These are phyloP conservation scores for Allantophomopsis lycopodina DNA, from an alignment of 2,329 filamentous ascomycete genomes.

Conservation along the genomic window DNA sequence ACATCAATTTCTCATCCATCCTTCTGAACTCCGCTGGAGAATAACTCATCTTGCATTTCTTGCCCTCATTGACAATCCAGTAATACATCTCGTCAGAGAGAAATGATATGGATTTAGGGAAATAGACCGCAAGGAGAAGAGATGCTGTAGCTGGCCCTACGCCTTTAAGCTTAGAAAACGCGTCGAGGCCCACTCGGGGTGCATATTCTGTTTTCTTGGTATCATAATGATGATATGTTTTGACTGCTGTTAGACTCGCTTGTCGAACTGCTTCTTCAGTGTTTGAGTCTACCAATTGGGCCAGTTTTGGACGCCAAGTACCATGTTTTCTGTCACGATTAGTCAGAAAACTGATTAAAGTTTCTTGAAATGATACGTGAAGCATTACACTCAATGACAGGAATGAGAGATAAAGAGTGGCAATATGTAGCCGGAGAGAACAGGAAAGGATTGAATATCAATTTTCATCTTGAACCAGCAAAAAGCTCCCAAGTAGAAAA, in stretches of 20 bases:
- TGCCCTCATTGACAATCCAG: slow-evolving; percentile 46
- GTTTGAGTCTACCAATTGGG: slow-evolving; percentile 51
- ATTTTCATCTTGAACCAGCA: too few relatives aligned
- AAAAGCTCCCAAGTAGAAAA: slow-evolving; percentile 6
- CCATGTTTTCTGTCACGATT: slow-evolving; percentile 30
- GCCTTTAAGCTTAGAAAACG: slow-evolving; percentile 48
- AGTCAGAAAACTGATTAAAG: neutral
- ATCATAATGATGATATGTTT: slow-evolving; percentile 24
- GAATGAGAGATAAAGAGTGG: neutral
- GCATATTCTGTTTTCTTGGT: slow-evolving; percentile 11
- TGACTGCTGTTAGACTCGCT: slow-evolving; percentile 38
- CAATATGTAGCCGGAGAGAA: too few relatives aligned
- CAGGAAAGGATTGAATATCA: too few relatives aligned
- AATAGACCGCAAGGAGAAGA: slow-evolving; percentile 53
- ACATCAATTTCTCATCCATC: slow-evolving; percentile 30
- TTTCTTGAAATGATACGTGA: neutral
- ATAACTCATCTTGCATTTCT: slow-evolving; percentile 46
- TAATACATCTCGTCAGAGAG: slow-evolving; percentile 71
- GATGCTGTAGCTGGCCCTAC: slow-evolving; percentile 72
- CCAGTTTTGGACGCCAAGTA: slow-evolving; percentile 45
- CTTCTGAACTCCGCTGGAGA: slow-evolving; percentile 50
- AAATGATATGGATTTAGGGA: slow-evolving; percentile 48
- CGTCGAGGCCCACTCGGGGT: slow-evolving; percentile 29
- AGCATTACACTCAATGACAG: neutral
- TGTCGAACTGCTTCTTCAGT: slow-evolving; percentile 27